Percentiles rank a stretch among this genome's conserved stretches.
These are phyloP conservation scores for Dendrobium catenatum DNA, from an alignment of 106 monocot genomes.

Conservation along the genomic window DNA sequence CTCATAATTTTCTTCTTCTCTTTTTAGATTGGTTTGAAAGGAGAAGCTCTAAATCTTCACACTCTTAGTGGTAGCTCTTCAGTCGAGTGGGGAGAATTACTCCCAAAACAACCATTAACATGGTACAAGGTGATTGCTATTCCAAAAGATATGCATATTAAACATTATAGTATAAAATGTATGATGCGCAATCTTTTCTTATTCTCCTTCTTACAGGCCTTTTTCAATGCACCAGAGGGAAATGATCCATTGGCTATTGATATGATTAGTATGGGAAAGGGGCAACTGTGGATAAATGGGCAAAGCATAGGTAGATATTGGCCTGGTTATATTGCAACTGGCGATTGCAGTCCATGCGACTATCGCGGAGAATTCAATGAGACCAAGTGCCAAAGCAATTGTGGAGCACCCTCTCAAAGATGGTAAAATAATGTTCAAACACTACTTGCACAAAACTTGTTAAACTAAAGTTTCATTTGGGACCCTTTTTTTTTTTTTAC, in stretches of 20 bases:
- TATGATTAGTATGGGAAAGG: slow-evolving; percentile 91
- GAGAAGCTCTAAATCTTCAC: slow-evolving; percentile 69
- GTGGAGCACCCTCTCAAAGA: slow-evolving; percentile 87
- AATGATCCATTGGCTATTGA: slow-evolving; percentile 82
- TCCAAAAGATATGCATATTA: not conserved
- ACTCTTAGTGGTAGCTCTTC: slow-evolving; percentile 71
- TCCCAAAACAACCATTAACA: slow-evolving; percentile 57
- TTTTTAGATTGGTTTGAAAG: slow-evolving; percentile 77
- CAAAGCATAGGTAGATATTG: slow-evolving; percentile 88
- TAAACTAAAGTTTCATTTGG: not conserved
- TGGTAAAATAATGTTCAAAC: slow-evolving; percentile 36
- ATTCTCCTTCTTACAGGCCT: slow-evolving; percentile 28
- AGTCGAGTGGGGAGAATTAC: slow-evolving; percentile 76
- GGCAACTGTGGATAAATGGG: slow-evolving; percentile 95
- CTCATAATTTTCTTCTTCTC: slow-evolving; percentile 5
- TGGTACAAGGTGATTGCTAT: slow-evolving; percentile 80
- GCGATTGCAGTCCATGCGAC: slow-evolving; percentile 54
- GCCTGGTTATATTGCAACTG: slow-evolving; percentile 75
- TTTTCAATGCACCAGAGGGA: slow-evolving; percentile 80
- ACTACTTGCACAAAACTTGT: not conserved
- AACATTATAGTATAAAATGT: not conserved
- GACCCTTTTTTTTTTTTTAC: no score
- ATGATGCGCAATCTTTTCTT: not conserved
- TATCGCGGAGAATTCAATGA: slow-evolving; percentile 76
- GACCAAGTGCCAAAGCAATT: slow-evolving; percentile 68